These are phyloP conservation scores for Lentinula detonsa DNA, from an alignment of 768 basidiomycete genomes.

Conservation along the genomic window DNA sequence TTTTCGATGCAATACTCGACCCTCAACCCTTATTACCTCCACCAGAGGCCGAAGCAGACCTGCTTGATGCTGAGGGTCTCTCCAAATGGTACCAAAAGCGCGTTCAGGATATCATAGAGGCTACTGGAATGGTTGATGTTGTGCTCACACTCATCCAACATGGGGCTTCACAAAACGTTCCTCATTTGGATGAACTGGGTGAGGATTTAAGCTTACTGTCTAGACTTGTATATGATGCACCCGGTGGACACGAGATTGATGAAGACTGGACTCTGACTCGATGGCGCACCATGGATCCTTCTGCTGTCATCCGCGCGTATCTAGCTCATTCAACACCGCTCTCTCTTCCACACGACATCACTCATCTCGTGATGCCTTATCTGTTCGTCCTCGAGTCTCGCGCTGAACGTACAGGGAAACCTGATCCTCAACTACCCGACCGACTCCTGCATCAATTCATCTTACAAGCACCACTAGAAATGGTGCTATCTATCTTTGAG, in stretches of 20 bases:
- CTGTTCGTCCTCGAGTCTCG: slow-evolving; percentile 88
- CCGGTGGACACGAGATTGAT: slow-evolving; percentile 31
- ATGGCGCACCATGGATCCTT: slow-evolving; percentile 68
- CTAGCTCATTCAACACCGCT: slow-evolving; percentile 64
- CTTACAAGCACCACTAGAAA: slow-evolving; percentile 58
- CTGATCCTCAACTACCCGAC: slow-evolving; percentile 60
- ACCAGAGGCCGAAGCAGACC: slow-evolving; percentile 10
- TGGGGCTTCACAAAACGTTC: slow-evolving; percentile 74
- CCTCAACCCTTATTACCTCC: background rate
- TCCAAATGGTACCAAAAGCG: slow-evolving; percentile 70
- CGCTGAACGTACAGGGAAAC: slow-evolving; percentile 70
- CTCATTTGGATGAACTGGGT: slow-evolving; percentile 76
- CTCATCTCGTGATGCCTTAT: slow-evolving; percentile 83
- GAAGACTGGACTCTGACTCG: slow-evolving; percentile 72
- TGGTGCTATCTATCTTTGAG: slow-evolving; percentile 75
- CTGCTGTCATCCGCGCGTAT: slow-evolving; percentile 67
- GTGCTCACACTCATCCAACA: slow-evolving; percentile 81
- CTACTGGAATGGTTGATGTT: slow-evolving; percentile 71
- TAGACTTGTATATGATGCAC: slow-evolving; percentile 80
- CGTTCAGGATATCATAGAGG: slow-evolving; percentile 53
- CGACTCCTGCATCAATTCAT: slow-evolving; percentile 70
- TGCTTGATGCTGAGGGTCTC: slow-evolving; percentile 45
- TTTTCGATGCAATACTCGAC: background rate
- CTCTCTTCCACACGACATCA: slow-evolving; percentile 62
- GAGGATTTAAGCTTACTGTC: slow-evolving; percentile 89